A percentile compares a stretch with the other conserved stretches of the same genome.
phyloP scores from a whole-genome alignment of 164 flowering plant species.

The Annona cherimola region DNA sequence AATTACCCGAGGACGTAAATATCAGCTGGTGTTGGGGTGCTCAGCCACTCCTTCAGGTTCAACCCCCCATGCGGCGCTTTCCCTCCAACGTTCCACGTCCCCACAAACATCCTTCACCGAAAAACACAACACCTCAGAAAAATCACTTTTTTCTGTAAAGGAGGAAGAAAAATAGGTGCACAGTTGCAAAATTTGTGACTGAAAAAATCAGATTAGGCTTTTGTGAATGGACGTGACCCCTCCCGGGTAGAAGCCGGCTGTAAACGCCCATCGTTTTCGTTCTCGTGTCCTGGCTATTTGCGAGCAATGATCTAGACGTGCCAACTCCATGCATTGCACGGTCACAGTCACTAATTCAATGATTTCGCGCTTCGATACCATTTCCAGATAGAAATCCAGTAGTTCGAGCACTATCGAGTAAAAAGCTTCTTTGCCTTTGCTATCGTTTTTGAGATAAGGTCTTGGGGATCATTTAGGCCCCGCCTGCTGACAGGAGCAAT shows the following conservation, averaged over 20 bases:
- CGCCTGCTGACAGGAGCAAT: no score
- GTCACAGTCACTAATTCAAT: neutral
- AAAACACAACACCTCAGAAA: neutral
- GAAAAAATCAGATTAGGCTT: neutral
- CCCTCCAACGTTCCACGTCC: conserved; percentile 95
- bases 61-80: conserved; percentile 58
- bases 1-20: conserved; percentile 77
- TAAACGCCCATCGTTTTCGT: no score
- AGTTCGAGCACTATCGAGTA: neutral
- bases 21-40: conserved; percentile 50
- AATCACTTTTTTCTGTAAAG: neutral
- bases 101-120: conserved; percentile 69
- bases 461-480: no score
- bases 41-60: conserved; percentile 57
- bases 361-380: neutral
- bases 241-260: no score
- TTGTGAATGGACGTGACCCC: no score
- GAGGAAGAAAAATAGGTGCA: neutral
- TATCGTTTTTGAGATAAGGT: no score
- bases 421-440: neutral
- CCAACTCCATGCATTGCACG: neutral
- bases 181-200: neutral
- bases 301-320: neutral
- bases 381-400: neutral
- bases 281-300: neutral